These are phyloP conservation scores for Geoglossum glabrum DNA, from an alignment of 495 filamentous ascomycete genomes.

Conservation along the genomic window DNA sequence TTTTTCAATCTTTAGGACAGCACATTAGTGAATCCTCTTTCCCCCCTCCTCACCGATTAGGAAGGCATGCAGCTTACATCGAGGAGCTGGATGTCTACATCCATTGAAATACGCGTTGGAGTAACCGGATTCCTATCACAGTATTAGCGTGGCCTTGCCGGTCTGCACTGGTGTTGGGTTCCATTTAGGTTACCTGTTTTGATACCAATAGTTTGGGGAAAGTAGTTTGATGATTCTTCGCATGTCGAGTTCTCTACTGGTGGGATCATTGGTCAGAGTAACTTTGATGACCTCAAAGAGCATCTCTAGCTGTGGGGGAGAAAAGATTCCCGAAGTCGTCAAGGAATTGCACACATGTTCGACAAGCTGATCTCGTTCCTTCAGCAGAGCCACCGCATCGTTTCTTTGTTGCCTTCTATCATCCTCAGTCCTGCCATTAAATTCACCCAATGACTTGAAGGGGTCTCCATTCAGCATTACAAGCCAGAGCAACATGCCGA, in stretches of 20 bases:
- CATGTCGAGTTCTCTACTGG: conserved; percentile 12
- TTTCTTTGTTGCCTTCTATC: conserved; percentile 11
- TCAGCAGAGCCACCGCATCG: conserved; percentile 10
- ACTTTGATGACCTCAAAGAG: conserved; percentile 11
- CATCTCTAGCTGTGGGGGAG: conserved; percentile 10
- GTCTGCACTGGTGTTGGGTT: too few relatives aligned
- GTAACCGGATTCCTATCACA: conserved; percentile 1
- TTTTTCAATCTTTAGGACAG: conserved; percentile 6
- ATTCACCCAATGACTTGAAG: conserved; percentile 11
- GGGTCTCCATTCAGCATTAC: conserved; percentile 14
- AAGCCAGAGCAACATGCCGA: conserved; percentile 15
- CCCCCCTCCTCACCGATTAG: too few relatives aligned
- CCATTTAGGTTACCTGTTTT: conserved; percentile 3
- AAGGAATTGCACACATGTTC: conserved; percentile 13
- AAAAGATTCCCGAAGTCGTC: conserved; percentile 5
- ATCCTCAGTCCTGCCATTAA: conserved; percentile 6
- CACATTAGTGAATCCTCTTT: too few relatives aligned
- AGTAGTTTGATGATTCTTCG: conserved; percentile 11
- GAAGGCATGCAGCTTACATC: conserved; percentile 4
- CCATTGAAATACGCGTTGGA: conserved; percentile 9
- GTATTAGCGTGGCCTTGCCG: too few relatives aligned
- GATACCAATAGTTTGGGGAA: conserved; percentile 12
- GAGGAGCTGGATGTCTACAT: conserved; percentile 11
- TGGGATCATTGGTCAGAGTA: conserved; percentile 11
- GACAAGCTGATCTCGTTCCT: conserved; percentile 11